Evolutionary conservation across 192 early-diverging fungal genomes (phyloP), one percentile per base, ranked within the genome.

Genomic region (Umbelopsis sp.): DNA sequence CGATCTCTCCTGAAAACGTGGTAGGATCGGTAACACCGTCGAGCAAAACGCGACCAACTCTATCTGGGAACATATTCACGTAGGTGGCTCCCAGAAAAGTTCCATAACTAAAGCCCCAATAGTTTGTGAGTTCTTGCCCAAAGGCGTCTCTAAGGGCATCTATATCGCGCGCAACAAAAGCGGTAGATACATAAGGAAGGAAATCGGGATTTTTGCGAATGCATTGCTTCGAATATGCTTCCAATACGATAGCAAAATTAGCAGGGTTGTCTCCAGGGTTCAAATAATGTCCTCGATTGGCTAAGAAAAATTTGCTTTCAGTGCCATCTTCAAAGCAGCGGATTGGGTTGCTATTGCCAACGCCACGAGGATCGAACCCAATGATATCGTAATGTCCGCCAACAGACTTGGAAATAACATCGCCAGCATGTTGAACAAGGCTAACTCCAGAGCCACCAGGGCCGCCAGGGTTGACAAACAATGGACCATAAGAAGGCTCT

Each of bases 21-120:
- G 41, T 45, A 15, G 81, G 73, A 55, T 80, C 72, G 0, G 70
- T 74, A 1, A 82, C 76, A 30, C 83, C 83, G 49, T 85, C 83
- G 23, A 85, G 66, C 23, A 85, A 69, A 12, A 85, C 64, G 33
- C 74, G 72, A 13, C 79, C 81, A 11, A 81, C 76, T 35, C 52
- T 58, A n/a, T 85, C 69, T 25, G 83, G 83, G 52, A 82, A 85
- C 83, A 85, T 85, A 73, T 85, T 85, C 45, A 72, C 71, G 64
- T 79, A 82, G 5, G 78, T 81, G 7, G 68, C 71, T 12, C 83
- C 83, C 3, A 85, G 66, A 21, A 78, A 66, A 16, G 82, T 73
- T 18, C 82, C 80, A 66, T 85, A 85, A 7, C 71, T 77, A 58
- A 80, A 78, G 0, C 83, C 83, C 66, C 65, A 81, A 47, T 80